Evolutionary conservation across 2,329 filamentous ascomycete genomes (phyloP), one percentile per base, ranked within the genome.

Genomic region (Neopestalotiopsis sp.): DNA sequence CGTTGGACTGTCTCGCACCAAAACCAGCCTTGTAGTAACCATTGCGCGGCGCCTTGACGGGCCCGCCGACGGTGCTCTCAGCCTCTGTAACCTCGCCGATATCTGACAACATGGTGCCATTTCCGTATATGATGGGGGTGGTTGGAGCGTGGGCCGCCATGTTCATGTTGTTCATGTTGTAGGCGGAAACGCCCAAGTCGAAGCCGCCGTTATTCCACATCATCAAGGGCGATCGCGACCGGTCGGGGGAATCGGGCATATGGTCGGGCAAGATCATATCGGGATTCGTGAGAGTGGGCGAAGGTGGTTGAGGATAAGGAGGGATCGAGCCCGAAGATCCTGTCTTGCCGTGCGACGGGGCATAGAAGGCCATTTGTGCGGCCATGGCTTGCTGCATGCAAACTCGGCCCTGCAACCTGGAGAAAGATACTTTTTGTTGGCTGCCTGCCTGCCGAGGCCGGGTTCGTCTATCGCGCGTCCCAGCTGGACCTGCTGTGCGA

Each of bases 251-350:
- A 76, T 87, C 81, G 78, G 84, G 78, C 78, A 85, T 86, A 72
- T 91, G 90, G 78, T 92, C 90, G 70, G 95, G 95, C 66, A 98
- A 84, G 75, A 98, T 97, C 94, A 97, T 95, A 79, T 97, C 95
- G 66, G 94, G 94, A 80, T 97, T 97, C 68, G 94, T 97, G 75
- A 98, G 84, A 2, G 95, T 97, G 61, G 95, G 95, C 69, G 94
- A 97, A 13, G 89, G 90, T 72, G 92, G 90, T 69, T 85, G 77
- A 20, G 83, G 80, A 73, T 87, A 85, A 58, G 80, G 70, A 34
- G 45, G 45, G 67, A 75, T 71, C 65, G 75, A 75, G 68, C 71
- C 74, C 38, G 72, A 67, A 57, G 69, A 69, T n/a, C 62, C 67
- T 20, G 67, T 52, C 63, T 69, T 69, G 56, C 62, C 70, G 61